Percentiles rank a stretch among this genome's conserved stretches.
Evolutionary conservation across 441 rosid species (phyloP).

Genomic region (Macaranga tanarius): DNA sequence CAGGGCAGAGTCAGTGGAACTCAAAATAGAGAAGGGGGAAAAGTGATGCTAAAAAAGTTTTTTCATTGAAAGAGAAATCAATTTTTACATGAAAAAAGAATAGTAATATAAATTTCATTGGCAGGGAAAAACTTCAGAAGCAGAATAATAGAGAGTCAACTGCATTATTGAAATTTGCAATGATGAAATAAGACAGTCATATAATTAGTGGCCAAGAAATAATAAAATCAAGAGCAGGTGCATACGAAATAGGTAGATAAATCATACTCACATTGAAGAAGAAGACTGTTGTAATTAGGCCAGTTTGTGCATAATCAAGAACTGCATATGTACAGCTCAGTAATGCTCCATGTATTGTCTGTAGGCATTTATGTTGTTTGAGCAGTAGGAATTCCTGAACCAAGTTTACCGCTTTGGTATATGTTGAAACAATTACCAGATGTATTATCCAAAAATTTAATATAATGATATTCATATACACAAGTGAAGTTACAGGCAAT

Average conservation of each 20-base stretch:
- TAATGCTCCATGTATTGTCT: constrained; percentile 85
- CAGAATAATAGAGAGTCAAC: not conserved
- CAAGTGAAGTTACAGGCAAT: no score
- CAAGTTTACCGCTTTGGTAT: no score
- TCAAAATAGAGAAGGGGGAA: not conserved
- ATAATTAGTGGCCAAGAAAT: not conserved
- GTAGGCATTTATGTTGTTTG: constrained; percentile 17
- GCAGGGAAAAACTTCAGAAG: not conserved
- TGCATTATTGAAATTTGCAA: not conserved
- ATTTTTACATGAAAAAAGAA: not conserved
- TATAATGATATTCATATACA: no score
- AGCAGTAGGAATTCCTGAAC: no score
- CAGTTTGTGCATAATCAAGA: constrained; percentile 97
- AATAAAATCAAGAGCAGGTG: not conserved
- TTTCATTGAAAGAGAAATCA: not conserved
- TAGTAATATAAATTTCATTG: not conserved
- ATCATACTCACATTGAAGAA: constrained; percentile 74
- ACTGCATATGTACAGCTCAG: constrained; percentile 71
- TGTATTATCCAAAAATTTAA: no score
- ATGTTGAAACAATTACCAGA: no score
- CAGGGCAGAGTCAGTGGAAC: not conserved
- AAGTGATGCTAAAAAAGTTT: not conserved
- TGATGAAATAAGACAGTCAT: not conserved
- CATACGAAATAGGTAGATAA: not conserved
- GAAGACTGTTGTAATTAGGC: constrained; percentile 93